Evolutionary conservation across 23 red algal genomes (phyloP).

Genomic region (Gracilaria domingensis): DNA sequence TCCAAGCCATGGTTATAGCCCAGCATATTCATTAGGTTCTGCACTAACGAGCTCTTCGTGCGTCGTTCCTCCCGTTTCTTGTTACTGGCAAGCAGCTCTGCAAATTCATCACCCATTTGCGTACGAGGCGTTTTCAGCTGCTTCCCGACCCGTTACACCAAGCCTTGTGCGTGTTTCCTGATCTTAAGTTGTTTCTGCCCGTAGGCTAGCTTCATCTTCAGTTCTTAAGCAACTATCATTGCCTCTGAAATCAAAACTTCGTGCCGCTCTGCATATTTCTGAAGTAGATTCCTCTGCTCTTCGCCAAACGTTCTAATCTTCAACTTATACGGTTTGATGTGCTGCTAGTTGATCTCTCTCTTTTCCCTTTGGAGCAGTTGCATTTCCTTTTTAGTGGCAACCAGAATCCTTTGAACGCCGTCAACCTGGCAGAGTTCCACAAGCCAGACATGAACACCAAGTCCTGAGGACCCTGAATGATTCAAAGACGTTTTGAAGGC

Average conservation of each 20-base stretch:
- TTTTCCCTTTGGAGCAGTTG: background rate
- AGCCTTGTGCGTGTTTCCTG: background rate
- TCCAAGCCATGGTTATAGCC: background rate
- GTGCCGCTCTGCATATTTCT: background rate
- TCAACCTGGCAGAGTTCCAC: background rate
- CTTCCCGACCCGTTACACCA: background rate
- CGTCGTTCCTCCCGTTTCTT: constrained; percentile 11
- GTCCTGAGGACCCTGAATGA: too few species aligned
- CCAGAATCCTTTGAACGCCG: background rate
- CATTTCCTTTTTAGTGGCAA: background rate
- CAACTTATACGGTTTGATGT: background rate
- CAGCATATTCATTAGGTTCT: constrained; percentile 21
- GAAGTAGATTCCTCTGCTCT: background rate
- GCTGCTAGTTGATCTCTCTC: background rate
- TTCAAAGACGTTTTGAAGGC: too few species aligned
- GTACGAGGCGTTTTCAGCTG: background rate
- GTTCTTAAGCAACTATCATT: background rate
- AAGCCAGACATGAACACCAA: background rate
- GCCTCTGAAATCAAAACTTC: background rate
- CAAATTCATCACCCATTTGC: background rate
- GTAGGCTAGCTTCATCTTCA: background rate
- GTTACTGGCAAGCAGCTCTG: background rate
- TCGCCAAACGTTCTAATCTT: background rate
- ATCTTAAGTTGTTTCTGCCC: background rate
- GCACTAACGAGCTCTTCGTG: background rate